Base-by-base conservation (phyloP, 2,329 filamentous ascomycete genomes). In the Pseudogymnoascus sp. region DNA sequence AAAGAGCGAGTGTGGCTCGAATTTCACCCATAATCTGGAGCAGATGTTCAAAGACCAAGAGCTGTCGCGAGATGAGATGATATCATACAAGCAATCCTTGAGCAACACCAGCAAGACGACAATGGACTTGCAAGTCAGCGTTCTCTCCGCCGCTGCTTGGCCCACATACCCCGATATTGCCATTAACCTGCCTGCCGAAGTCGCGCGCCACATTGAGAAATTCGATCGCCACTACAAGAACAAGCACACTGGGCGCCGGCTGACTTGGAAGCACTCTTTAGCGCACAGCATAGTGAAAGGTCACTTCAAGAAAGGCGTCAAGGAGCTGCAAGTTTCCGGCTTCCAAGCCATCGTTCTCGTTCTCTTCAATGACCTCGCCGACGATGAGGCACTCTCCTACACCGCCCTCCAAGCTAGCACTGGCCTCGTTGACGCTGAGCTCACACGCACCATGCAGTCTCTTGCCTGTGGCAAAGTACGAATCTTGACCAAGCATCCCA, bases 41-140 rank as follows among this genome's bases (percentile, higher is more conserved):
- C 90, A 93, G 65, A 99, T 99, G 94, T 99, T 99, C 79, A 96
- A 96, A 74, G 94, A 99, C 70, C 91, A 97, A 74, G 92, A 97
- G 71, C 81, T 97, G 17, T 90, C 90, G 10, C 88, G 89, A 64
- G 94, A 97, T 68, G 93, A 97, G 72, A 96, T 97, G 88, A 76
- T 82, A n/a, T 84, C 88, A 0, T 99, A 96, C 77, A 94, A 88
- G 73, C 81, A 74, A 73, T 92, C 74, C 6, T 64, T 71, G 4
- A 76, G 82, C 54, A 80, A 84, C 64, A 81, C 83, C 33, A 67
- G 68, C 39, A 84, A 80, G 62, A 73, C 79, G 5, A 72, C 76
- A 1, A 73, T 96, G 41, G 90, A 94, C 71, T 79, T 97, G 13
- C 85, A 85, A 64, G 94, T 97, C 68, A 96, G 86, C 75, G 88